Evolutionary conservation across 345 rosid genomes (phyloP), one percentile per base, ranked within the genome.

Genomic region (Clausena lansium): DNA sequence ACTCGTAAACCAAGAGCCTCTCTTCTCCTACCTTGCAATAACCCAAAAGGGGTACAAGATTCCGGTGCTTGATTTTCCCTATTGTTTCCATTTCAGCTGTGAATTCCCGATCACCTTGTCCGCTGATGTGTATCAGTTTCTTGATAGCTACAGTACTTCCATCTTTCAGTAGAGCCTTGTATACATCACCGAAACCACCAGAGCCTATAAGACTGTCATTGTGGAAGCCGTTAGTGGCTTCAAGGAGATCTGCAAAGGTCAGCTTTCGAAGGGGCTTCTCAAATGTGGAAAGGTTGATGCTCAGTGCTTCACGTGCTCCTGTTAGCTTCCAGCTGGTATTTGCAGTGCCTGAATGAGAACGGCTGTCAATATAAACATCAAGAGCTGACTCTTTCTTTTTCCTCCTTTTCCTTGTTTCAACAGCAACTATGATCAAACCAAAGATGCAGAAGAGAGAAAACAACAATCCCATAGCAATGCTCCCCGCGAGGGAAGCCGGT

Each of bases 21-120:
- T 96, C 99, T 70, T 96, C 99, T 17, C 92, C 90, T 7, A 96
- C 97, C 80, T 85, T 94, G 87, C 98, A 96, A 75, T 92, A 96
- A 1, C 98, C 99, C 9, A 96, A 86, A 67, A 96, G 94, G 2
- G 99, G 96, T 33, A 94, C 99, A 20, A 96, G 93, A 85, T 94
- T 96, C 65, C 91, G 73, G 82, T 96, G 98, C 94, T 92, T 96
- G 85, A 96, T 92, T 81, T 90, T 92, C 76, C 99, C 98, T 1
- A 94, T 96, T 14, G 99, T 96, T 77, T 96, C 98, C 99, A 96
- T 96, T 84, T 96, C 99, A 0, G 98, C 95, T 19, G 86, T 92
- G 89, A 96, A 96, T 82, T 96, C 98, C 65, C 97, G 80, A 73
- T 96, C 98, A 4, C 99, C 99, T 82, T 96, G 98, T 77, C 99